These are phyloP conservation scores for Zalaria sp. DNA, from an alignment of 2,329 filamentous ascomycete species.

Conservation along the genomic window DNA sequence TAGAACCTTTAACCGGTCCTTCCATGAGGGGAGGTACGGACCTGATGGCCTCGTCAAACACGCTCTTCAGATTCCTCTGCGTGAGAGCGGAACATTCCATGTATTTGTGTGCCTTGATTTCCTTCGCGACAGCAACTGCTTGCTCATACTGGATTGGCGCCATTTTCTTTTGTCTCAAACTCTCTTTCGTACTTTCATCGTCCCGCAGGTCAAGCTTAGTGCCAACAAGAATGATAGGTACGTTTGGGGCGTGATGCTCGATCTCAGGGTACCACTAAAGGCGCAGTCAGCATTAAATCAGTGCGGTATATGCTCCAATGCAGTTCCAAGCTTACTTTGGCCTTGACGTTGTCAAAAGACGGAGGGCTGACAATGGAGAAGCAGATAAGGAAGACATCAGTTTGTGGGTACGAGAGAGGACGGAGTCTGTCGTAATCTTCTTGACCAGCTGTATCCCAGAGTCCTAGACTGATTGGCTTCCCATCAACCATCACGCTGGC, in stretches of 20 bases:
- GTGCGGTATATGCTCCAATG: background rate
- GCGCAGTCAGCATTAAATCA: background rate
- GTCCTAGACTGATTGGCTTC: slow-evolving; percentile 88
- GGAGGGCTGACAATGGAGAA: slow-evolving; percentile 96
- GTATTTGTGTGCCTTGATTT: slow-evolving; percentile 94
- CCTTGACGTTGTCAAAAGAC: slow-evolving; percentile 85
- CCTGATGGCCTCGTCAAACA: slow-evolving; percentile 98
- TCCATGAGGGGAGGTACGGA: slow-evolving; percentile 29
- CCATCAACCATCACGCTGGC: slow-evolving; percentile 98
- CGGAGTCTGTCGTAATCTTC: slow-evolving; percentile 98
- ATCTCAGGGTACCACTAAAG: slow-evolving; percentile 94
- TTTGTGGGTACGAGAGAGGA: slow-evolving; percentile 94
- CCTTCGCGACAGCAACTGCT: slow-evolving; percentile 75
- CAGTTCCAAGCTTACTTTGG: slow-evolving; percentile 39
- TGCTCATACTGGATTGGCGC: slow-evolving; percentile 93
- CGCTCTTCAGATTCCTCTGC: slow-evolving; percentile 92
- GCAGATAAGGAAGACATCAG: slow-evolving; percentile 96
- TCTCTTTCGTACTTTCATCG: slow-evolving; percentile 68
- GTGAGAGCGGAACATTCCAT: slow-evolving; percentile 95
- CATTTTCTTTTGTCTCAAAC: slow-evolving; percentile 83
- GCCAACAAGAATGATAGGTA: slow-evolving; percentile 91
- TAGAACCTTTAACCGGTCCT: background rate
- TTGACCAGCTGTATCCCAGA: slow-evolving; percentile 97
- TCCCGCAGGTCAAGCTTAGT: slow-evolving; percentile 95
- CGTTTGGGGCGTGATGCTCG: slow-evolving; percentile 86